These are phyloP conservation scores for Phytophthora rubi DNA, from an alignment of 352 stramenopile species.

Conservation along the genomic window DNA sequence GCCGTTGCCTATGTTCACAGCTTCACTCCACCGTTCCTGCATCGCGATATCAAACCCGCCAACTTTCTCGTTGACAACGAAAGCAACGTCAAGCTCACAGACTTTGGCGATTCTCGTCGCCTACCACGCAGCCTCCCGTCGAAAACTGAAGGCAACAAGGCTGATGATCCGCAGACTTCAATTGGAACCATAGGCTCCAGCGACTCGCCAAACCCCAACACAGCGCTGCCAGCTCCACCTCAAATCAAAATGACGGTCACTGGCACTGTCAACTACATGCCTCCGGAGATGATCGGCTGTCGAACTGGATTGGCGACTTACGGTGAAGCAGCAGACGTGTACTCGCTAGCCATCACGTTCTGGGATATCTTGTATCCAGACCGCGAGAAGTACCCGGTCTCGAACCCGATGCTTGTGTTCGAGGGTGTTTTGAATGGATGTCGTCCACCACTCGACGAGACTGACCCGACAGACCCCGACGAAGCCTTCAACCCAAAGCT, in stretches of 20 bases:
- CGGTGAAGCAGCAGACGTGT: conserved; percentile 72
- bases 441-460: conserved; percentile 49
- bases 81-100: conserved; percentile 67
- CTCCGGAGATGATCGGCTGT: conserved; percentile 70
- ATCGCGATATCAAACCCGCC: conserved; percentile 69
- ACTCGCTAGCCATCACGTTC: conserved; percentile 72
- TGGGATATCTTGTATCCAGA: conserved; percentile 76
- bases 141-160: conserved; percentile 6
- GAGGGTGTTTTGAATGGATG: conserved; percentile 53
- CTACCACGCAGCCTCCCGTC: conserved; percentile 29
- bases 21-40: conserved; percentile 65
- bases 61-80: conserved; percentile 70
- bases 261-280: conserved; percentile 80
- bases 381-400: conserved; percentile 50
- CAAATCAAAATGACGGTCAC: conserved; percentile 68
- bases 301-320: conserved; percentile 57
- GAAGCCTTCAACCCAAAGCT: conserved; percentile 44
- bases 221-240: conserved; percentile 8
- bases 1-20: conserved; percentile 72
- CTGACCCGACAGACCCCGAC: conserved; percentile 10
- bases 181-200: conserved; percentile 21
- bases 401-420: conserved; percentile 58
- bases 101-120: conserved; percentile 73
- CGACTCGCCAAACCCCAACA: conserved; percentile 9
- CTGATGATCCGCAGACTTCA: conserved; percentile 17